These are phyloP conservation scores for Brettanomyces naardenensis DNA, from an alignment of 805 yeast species.

Conservation along the genomic window DNA sequence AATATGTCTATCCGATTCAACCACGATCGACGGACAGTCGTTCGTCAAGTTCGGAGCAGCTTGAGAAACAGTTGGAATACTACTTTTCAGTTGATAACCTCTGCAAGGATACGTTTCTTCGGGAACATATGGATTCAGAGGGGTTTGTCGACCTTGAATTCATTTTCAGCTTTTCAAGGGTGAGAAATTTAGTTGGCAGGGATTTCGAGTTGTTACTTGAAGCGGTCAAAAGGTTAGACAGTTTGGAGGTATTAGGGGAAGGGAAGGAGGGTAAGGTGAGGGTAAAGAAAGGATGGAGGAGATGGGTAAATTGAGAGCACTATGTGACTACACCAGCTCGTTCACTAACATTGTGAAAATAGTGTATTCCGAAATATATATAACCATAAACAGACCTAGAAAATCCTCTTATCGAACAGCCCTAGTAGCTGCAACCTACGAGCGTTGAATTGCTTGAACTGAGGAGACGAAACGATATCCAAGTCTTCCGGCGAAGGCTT, in stretches of 20 bases:
- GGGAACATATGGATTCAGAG: constrained; percentile 64
- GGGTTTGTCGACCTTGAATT: constrained; percentile 60
- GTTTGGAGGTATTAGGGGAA: constrained; percentile 23
- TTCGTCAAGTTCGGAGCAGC: neutral
- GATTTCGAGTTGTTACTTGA: constrained; percentile 33
- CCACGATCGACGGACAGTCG: neutral
- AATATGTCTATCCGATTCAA: too few species aligned
- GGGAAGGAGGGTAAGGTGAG: constrained; percentile 60
- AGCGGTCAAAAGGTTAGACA: constrained; percentile 22
- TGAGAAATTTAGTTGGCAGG: constrained; percentile 48
- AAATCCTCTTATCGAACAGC: constrained; percentile 16
- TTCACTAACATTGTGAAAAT: neutral
- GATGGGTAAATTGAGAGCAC: neutral
- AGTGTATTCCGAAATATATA: neutral
- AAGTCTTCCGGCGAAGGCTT: constrained; percentile 3
- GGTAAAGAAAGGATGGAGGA: constrained; percentile 35
- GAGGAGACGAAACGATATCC: constrained; percentile 12
- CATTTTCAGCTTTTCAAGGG: constrained; percentile 64
- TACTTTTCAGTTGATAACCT: constrained; percentile 84
- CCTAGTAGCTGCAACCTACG: constrained; percentile 16
- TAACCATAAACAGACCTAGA: constrained; percentile 4
- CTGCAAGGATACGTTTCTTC: constrained; percentile 69
- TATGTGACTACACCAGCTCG: neutral
- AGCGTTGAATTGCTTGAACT: constrained; percentile 17
- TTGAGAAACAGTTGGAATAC: constrained; percentile 61